Evolutionary conservation across 441 rosid species (phyloP).

Genomic region (Euphorbia schlechtendalii): DNA sequence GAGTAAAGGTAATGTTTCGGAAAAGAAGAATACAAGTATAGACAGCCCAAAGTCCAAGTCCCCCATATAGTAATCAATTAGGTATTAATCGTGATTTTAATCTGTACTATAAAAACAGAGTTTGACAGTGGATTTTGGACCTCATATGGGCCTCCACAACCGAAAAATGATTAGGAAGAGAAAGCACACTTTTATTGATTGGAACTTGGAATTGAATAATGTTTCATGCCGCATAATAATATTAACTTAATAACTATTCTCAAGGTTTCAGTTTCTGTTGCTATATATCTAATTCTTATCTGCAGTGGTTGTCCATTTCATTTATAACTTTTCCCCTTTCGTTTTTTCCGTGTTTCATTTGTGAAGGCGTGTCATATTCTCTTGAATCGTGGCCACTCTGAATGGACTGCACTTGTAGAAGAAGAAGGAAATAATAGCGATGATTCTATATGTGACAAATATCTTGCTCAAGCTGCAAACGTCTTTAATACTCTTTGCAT

Average conservation of each 20-base stretch:
- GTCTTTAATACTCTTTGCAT: constrained; percentile 35
- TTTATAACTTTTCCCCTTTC: not conserved
- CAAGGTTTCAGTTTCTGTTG: constrained; percentile 3
- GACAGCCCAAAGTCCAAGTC: not conserved
- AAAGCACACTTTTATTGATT: constrained; percentile 1
- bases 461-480: constrained; percentile 58
- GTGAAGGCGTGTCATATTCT: constrained; percentile 74
- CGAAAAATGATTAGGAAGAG: not conserved
- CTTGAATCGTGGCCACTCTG: constrained; percentile 48
- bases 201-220: not conserved
- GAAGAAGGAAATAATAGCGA: constrained; percentile 47
- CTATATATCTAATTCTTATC: constrained; percentile 6
- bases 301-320: constrained; percentile 12
- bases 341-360: not conserved
- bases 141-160: not conserved
- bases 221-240: not conserved
- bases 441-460: constrained; percentile 43
- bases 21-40: not conserved
- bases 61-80: too few relatives aligned
- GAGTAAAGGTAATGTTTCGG: not conserved
- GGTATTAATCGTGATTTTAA: too few relatives aligned
- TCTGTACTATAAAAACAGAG: too few relatives aligned
- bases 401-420: constrained; percentile 48
- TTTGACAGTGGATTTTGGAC: too few relatives aligned
- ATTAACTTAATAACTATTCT: not conserved